phyloP scores from a whole-genome alignment of 2,329 filamentous ascomycete genomes.

The Fusarium burgessii region DNA sequence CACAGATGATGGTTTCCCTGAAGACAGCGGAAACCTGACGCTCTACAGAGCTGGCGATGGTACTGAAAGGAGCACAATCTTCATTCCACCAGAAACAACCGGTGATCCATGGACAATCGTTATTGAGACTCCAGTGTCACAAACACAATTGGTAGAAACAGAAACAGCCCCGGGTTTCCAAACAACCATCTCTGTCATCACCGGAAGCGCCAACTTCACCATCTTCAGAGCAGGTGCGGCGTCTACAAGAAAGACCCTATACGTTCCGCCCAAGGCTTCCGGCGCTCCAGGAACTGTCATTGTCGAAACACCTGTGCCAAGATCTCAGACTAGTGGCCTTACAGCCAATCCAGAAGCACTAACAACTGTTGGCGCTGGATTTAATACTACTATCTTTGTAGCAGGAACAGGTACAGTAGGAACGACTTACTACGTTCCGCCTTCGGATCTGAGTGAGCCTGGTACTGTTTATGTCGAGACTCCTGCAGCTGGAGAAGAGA shows the following conservation, averaged over 20 bases:
- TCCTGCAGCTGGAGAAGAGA: neutral
- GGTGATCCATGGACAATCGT: slow-evolving; percentile 8
- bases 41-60: slow-evolving; percentile 7
- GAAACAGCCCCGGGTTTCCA: slow-evolving; percentile 7
- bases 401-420: neutral
- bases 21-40: neutral
- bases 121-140: slow-evolving; percentile 6
- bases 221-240: slow-evolving; percentile 8
- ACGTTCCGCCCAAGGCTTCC: neutral
- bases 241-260: neutral
- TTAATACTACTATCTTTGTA: neutral
- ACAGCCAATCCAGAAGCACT: neutral
- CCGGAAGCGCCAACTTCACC: slow-evolving; percentile 3
- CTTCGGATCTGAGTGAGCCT: neutral
- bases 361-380: neutral
- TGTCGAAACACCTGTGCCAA: slow-evolving; percentile 6
- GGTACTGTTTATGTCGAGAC: slow-evolving; percentile 12
- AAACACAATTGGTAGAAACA: slow-evolving; percentile 3
- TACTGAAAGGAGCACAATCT: neutral
- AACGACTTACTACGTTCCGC: slow-evolving; percentile 7
- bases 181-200: neutral
- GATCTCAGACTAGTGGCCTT: neutral
- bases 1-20: neutral
- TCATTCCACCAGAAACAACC: slow-evolving; percentile 9
- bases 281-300: slow-evolving; percentile 15